These are phyloP conservation scores for Nidularia sp. DNA, from an alignment of 768 basidiomycete genomes.

Conservation along the genomic window DNA sequence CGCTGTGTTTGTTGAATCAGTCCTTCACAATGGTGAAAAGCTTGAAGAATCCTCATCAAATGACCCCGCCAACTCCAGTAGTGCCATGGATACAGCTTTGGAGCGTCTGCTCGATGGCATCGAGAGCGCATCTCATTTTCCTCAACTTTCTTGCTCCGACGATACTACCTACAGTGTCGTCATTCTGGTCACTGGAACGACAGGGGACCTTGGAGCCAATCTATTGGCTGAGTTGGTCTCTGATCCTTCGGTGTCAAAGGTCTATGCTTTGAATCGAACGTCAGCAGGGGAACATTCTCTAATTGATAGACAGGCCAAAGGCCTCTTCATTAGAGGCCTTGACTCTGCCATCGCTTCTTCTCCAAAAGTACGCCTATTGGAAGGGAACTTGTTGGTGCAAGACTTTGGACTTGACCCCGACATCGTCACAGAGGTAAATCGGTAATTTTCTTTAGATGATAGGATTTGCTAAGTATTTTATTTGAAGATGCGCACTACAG, in stretches of 20 bases:
- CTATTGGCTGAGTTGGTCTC: background rate
- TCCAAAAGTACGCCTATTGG: background rate
- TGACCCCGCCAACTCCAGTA: background rate
- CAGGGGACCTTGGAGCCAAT: background rate
- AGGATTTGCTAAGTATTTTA: background rate
- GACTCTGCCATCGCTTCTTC: background rate
- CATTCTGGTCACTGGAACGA: background rate
- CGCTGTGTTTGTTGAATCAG: background rate
- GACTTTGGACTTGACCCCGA: background rate
- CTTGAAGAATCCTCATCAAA: background rate
- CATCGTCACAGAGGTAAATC: background rate
- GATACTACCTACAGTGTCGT: background rate
- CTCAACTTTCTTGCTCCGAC: background rate
- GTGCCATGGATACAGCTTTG: background rate
- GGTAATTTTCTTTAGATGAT: background rate
- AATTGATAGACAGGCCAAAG: background rate
- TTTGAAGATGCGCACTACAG: background rate
- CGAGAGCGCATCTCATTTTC: background rate
- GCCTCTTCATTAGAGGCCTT: background rate
- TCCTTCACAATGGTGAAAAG: background rate
- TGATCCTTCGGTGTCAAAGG: background rate
- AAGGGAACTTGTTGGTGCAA: background rate
- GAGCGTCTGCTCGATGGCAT: background rate
- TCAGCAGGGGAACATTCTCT: background rate
- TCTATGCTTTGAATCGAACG: background rate